Percentiles rank a stretch among this genome's conserved stretches.
Conservation (phyloP, 2,329 filamentous ascomycete species). For the Xylaria digitata region DNA sequence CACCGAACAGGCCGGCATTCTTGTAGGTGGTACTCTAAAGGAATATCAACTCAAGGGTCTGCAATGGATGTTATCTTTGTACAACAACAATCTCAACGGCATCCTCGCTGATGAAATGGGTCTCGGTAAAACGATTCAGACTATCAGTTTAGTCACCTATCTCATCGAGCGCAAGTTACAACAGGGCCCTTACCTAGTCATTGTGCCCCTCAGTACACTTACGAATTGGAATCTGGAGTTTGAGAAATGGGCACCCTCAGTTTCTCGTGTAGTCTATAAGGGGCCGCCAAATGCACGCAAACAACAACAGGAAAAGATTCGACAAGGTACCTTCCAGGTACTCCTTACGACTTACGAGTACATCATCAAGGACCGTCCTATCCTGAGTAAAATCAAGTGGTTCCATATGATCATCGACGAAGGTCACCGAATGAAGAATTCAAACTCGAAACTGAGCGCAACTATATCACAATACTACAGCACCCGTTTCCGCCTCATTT, state of each 20-base stretch:
- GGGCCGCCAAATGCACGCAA: constrained; percentile 90
- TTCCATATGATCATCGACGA: constrained; percentile 99
- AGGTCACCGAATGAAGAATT: constrained; percentile 99
- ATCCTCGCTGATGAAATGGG: constrained; percentile 99
- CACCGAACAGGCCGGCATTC: constrained; percentile 80
- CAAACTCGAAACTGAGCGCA: constrained; percentile 92
- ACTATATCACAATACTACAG: constrained; percentile 96
- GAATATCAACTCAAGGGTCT: constrained; percentile 99
- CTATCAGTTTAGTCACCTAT: constrained; percentile 96
- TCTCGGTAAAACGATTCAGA: constrained; percentile 99
- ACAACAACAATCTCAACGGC: constrained; percentile 99
- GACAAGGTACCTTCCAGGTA: constrained; percentile 95
- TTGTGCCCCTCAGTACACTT: constrained; percentile 94
- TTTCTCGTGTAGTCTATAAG: constrained; percentile 93
- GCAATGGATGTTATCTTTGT: constrained; percentile 99
- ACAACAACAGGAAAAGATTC: constrained; percentile 91
- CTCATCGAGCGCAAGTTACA: constrained; percentile 96
- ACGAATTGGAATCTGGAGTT: constrained; percentile 99
- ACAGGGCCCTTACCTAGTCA: constrained; percentile 91
- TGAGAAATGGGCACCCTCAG: constrained; percentile 95
- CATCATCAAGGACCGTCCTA: constrained; percentile 97
- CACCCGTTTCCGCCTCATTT: constrained; percentile 93
- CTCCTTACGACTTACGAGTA: constrained; percentile 98
- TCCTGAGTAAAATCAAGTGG: constrained; percentile 99
- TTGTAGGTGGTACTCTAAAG: constrained; percentile 93